Percentiles rank a stretch among this genome's conserved stretches.
Evolutionary conservation across 1,284 basidiomycete species (phyloP).

Genomic region (Testicularia cyperi): DNA sequence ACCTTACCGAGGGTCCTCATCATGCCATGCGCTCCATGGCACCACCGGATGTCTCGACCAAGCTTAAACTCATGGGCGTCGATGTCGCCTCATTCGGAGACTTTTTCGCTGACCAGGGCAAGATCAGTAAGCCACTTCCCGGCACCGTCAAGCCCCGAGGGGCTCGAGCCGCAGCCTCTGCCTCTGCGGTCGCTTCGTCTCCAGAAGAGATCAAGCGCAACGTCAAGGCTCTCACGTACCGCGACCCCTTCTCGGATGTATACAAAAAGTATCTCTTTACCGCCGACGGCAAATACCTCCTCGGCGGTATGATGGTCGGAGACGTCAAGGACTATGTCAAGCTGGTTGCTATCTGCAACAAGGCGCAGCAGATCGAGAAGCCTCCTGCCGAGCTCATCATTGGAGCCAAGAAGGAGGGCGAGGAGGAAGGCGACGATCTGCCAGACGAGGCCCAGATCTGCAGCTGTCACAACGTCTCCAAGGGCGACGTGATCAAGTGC

Average conservation of each 20-base stretch:
- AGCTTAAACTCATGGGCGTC: conserved; percentile 73
- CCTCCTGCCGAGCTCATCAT: conserved; percentile 72
- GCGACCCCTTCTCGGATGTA: conserved; percentile 68
- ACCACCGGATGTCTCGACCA: conserved; percentile 68
- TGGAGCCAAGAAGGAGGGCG: conserved; percentile 65
- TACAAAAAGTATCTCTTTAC: conserved; percentile 76
- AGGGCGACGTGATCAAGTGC: conserved; percentile 67
- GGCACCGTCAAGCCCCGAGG: too few relatives aligned
- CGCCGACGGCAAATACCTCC: conserved; percentile 71
- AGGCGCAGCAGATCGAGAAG: conserved; percentile 71
- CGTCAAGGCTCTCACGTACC: conserved; percentile 70
- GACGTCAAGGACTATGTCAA: conserved; percentile 74
- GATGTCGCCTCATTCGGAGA: conserved; percentile 76
- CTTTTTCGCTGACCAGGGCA: conserved; percentile 70
- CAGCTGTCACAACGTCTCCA: conserved; percentile 72
- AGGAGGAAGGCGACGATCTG: conserved; percentile 69
- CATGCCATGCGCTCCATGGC: conserved; percentile 67
- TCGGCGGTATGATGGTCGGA: conserved; percentile 80
- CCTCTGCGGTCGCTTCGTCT: conserved; percentile 2
- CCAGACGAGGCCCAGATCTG: conserved; percentile 74
- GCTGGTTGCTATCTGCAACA: conserved; percentile 72
- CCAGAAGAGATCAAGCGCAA: conserved; percentile 31
- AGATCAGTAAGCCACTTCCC: conserved; percentile 45
- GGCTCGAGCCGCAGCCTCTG: conserved; percentile 5
- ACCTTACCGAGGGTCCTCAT: conserved; percentile 65